Base-by-base conservation (phyloP, 1,284 basidiomycete species). In the Pyrrhoderma lamaoense region DNA sequence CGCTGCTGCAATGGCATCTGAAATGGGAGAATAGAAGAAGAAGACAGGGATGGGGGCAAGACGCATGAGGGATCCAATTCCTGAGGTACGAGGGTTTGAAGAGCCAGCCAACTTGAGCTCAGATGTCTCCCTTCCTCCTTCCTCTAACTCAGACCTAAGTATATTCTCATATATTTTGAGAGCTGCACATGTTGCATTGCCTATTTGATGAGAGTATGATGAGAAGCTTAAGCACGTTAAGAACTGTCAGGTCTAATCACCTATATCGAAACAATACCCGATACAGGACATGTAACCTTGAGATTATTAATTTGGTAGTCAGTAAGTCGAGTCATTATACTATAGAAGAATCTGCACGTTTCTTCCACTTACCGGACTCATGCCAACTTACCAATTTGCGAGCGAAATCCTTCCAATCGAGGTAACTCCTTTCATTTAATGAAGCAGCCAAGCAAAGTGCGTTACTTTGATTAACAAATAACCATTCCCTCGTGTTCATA, bases 201-300 rank as follows among this genome's bases (percentile, higher is more conserved):
- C 47, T 49, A 39, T n/a, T n/a, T 1, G 4, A 3, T 14, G 5
- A 25, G 22, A 38, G 27, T 19, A 14, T 16, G 7, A 49, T 19
- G 21, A 18, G 31, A 42, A n/a, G 23, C 27, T 13, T 31, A 14
- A 11, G 14, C 40, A 23, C n/a, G 18, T 37, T 5, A 42, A 18
- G 35, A 47, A 36, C 3, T 16, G 14, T 43, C 18, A n/a, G 18
- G 9, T 34, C 18, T 34, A 13, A 22, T 8, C 14, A 50, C 58
- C 59, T 38, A 59, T 58, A 21, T 60, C 59, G 44, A 60, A 59
- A 44, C 59, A 59, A 13, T 56, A 27, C 8, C 55, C 58, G 14
- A 48, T 47, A n/a, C 55, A 52, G n/a, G 57, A 59, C 38, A 60
- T 31, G 42, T 60, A 58, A 2, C 58, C 58, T 60, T 25, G 7